Evolutionary conservation across 345 rosid genomes (phyloP).

Genomic region (Arabidopsis suecica): DNA sequence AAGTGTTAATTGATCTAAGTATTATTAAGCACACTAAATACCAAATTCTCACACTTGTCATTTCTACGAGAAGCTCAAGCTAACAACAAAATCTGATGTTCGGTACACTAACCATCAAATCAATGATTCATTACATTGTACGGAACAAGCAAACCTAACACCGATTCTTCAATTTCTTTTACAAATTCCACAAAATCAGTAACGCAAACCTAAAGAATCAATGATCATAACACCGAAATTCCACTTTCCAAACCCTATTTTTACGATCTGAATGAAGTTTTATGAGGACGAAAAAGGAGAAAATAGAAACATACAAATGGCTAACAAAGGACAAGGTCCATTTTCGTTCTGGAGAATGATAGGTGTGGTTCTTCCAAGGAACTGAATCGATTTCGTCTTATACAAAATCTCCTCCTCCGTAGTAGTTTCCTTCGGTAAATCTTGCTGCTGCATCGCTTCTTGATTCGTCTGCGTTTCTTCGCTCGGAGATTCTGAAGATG

Average conservation of each 20-base stretch:
- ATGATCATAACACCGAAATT: background rate
- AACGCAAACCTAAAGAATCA: slow-evolving; percentile 17
- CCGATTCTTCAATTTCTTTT: slow-evolving; percentile 14
- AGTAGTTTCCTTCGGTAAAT: slow-evolving; percentile 32
- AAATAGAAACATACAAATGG: slow-evolving; percentile 68
- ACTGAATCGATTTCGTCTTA: slow-evolving; percentile 81
- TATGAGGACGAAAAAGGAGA: slow-evolving; percentile 7
- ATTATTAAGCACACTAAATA: background rate
- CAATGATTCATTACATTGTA: slow-evolving; percentile 17
- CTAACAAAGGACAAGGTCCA: slow-evolving; percentile 98
- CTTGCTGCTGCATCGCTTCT: slow-evolving; percentile 41
- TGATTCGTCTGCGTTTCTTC: slow-evolving; percentile 46
- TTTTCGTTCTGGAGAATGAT: slow-evolving; percentile 95
- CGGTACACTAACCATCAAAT: slow-evolving; percentile 7
- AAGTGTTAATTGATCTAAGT: background rate
- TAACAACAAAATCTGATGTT: slow-evolving; percentile 23
- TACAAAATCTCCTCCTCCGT: slow-evolving; percentile 62
- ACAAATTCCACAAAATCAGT: background rate
- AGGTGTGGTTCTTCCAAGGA: slow-evolving; percentile 85
- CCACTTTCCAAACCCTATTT: slow-evolving; percentile 22
- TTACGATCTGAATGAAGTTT: background rate
- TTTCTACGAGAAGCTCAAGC: slow-evolving; percentile 21
- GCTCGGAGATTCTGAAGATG: slow-evolving; percentile 42
- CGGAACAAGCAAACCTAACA: slow-evolving; percentile 30
- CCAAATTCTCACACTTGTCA: background rate